Percentiles rank a stretch among this genome's conserved stretches.
phyloP scores from a whole-genome alignment of 345 rosid genomes.

The Trapa bicornis region DNA sequence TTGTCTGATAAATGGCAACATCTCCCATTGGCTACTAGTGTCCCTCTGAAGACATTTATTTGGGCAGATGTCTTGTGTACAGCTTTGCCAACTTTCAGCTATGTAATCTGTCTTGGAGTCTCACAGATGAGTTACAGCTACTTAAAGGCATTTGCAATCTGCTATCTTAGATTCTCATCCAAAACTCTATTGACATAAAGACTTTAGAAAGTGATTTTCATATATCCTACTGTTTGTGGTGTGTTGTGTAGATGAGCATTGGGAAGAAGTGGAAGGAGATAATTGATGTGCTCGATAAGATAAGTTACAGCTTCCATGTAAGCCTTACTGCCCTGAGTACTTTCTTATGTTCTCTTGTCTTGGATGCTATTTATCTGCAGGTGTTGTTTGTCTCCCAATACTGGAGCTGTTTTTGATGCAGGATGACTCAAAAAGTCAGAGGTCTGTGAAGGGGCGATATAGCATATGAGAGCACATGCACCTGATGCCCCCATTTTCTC shows the following conservation, averaged over 20 bases:
- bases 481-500: neutral
- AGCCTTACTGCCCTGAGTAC: slow-evolving; percentile 9
- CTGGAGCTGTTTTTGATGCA: slow-evolving; percentile 12
- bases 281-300: slow-evolving; percentile 54
- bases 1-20: too few species aligned
- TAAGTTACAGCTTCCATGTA: slow-evolving; percentile 76
- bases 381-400: neutral
- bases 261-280: slow-evolving; percentile 97
- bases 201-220: neutral
- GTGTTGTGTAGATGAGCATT: slow-evolving; percentile 49
- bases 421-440: slow-evolving; percentile 54
- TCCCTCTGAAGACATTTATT: neutral
- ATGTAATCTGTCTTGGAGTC: too few species aligned
- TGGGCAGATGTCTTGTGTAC: too few species aligned
- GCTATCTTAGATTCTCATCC: too few species aligned
- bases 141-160: neutral
- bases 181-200: too few species aligned
- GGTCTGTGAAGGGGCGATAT: slow-evolving; percentile 46
- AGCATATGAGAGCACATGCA: slow-evolving; percentile 28
- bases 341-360: slow-evolving; percentile 6
- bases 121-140: neutral
- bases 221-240: neutral
- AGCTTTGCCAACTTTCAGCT: too few species aligned
- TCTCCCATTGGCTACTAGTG: neutral
- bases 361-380: neutral